phyloP scores from a whole-genome alignment of 2,329 filamentous ascomycete species.

The Penicillium digitatum region DNA sequence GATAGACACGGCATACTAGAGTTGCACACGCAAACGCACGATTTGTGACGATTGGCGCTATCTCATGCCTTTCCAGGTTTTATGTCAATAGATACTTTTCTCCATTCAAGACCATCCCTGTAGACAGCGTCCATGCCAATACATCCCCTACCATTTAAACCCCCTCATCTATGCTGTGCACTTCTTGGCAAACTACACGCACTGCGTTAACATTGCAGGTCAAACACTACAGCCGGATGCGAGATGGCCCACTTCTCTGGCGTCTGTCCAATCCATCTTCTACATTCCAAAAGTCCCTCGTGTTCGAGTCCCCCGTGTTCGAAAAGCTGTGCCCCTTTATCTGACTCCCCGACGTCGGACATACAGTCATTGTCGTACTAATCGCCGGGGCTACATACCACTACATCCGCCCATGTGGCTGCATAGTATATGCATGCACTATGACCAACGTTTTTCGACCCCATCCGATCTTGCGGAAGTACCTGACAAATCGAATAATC shows the following conservation, averaged over 20 bases:
- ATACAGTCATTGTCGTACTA: not conserved
- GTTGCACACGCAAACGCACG: not conserved
- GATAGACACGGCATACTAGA: not conserved
- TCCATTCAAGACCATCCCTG: not conserved
- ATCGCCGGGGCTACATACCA: not conserved
- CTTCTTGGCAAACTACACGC: not conserved
- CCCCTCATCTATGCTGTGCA: not conserved
- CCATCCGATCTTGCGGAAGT: not conserved
- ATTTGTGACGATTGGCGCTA: not conserved
- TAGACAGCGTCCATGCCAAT: not conserved
- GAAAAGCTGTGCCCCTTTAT: not conserved
- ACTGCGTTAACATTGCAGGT: not conserved
- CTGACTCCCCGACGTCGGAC: not conserved
- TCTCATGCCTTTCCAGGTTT: not conserved
- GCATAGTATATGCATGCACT: not conserved
- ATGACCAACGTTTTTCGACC: not conserved
- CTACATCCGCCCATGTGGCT: not conserved
- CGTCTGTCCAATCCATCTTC: not conserved
- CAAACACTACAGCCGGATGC: not conserved
- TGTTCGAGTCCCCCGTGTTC: not conserved
- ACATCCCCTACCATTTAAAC: not conserved
- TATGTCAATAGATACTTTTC: not conserved
- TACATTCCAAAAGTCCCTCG: not conserved
- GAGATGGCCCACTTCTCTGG: not conserved
- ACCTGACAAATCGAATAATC: not conserved